These are phyloP conservation scores for Ophiostoma fasciatum DNA, from an alignment of 2,329 filamentous ascomycete genomes.

Conservation along the genomic window DNA sequence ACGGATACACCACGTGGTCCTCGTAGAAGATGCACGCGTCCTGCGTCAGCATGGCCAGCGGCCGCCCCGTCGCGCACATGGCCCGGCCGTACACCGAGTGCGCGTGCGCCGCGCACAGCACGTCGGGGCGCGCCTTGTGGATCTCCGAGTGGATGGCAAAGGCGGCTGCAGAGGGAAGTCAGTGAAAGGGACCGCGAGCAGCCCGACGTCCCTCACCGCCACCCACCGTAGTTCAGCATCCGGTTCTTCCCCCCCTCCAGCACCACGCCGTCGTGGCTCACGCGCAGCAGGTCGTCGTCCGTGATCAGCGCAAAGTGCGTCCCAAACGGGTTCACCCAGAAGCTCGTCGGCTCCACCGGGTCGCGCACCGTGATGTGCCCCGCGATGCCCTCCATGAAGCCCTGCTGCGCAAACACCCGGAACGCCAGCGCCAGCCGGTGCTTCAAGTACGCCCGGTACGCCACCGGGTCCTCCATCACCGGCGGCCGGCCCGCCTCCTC, in stretches of 20 bases:
- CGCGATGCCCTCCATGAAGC: constrained; percentile 45
- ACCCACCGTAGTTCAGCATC: constrained; percentile 17
- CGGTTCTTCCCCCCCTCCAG: constrained; percentile 38
- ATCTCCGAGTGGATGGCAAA: constrained; percentile 26
- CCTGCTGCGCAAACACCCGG: constrained; percentile 40
- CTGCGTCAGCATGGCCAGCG: constrained; percentile 50
- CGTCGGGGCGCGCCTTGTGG: constrained; percentile 38
- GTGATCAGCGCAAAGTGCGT: constrained; percentile 47
- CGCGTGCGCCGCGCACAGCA: constrained; percentile 38
- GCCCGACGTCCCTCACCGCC: too few relatives aligned
- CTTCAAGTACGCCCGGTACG: constrained; percentile 36
- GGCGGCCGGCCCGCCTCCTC: constrained; percentile 10
- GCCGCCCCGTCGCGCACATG: constrained; percentile 46
- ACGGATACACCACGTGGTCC: constrained; percentile 27
- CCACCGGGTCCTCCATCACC: constrained; percentile 13
- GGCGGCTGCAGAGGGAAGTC: constrained; percentile 7
- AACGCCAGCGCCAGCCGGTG: constrained; percentile 38
- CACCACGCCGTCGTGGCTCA: constrained; percentile 43
- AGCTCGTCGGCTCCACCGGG: constrained; percentile 41
- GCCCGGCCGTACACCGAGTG: constrained; percentile 39
- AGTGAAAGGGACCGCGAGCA: too few relatives aligned
- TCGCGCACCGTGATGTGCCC: constrained; percentile 48
- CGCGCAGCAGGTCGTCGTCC: constrained; percentile 47
- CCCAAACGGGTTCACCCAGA: constrained; percentile 53
- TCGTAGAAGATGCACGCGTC: constrained; percentile 46